phyloP scores from a whole-genome alignment of 1,139 yeast genomes.

The Pichia sp. region DNA sequence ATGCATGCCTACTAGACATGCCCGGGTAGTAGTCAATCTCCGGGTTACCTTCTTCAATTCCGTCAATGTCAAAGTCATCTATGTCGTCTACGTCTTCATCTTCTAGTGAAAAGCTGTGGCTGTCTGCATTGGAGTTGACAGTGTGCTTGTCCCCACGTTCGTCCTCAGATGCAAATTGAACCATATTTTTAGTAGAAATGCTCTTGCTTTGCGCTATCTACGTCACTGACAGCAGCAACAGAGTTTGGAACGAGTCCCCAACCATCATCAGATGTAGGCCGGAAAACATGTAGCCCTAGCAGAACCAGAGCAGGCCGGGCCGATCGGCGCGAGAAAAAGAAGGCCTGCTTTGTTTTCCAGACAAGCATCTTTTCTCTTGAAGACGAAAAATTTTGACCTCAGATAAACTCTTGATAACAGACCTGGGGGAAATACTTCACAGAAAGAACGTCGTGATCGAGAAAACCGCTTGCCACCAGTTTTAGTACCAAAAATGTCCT shows the following conservation, averaged over 20 bases:
- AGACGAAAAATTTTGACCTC: slow-evolving; percentile 1
- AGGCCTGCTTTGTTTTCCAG: background rate
- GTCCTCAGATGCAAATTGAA: background rate
- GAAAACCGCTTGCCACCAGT: no score
- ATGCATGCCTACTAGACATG: slow-evolving; percentile 11
- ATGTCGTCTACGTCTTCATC: slow-evolving; percentile 5
- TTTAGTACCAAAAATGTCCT: slow-evolving; percentile 49
- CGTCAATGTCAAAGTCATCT: slow-evolving; percentile 9
- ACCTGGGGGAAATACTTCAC: background rate
- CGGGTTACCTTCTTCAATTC: slow-evolving; percentile 6
- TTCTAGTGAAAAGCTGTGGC: slow-evolving; percentile 4
- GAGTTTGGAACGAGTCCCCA: no score
- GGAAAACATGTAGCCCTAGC: background rate
- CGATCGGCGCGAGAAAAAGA: background rate
- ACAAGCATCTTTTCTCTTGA: background rate
- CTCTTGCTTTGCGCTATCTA: no score
- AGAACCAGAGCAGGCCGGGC: background rate
- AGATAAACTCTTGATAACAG: background rate
- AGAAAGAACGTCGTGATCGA: background rate
- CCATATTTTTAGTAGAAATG: background rate
- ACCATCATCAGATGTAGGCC: no score
- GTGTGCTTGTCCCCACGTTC: background rate
- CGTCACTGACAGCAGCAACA: no score
- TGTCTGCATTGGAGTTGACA: background rate
- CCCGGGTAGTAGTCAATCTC: slow-evolving; percentile 19